Conservation (phyloP, 306 rosid species). For the Leucaena leucocephala region DNA sequence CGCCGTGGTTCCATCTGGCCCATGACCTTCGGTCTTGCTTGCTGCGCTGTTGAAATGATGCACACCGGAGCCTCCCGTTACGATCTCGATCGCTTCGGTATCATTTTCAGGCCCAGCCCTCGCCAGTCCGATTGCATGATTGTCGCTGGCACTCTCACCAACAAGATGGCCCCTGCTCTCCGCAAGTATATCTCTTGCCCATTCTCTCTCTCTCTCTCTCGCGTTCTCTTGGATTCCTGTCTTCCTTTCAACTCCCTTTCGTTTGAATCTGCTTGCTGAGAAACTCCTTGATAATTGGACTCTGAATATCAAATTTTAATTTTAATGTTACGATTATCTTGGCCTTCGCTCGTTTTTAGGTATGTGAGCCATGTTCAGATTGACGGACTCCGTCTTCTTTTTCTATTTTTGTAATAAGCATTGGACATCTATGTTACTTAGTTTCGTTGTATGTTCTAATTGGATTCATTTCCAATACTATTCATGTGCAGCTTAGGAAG, state of each 20-base stretch:
- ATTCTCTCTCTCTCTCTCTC: neutral
- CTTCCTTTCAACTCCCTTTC: neutral
- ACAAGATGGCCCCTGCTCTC: slow-evolving; percentile 99
- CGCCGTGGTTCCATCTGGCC: slow-evolving; percentile 82
- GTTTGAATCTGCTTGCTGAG: neutral
- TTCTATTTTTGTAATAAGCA: neutral
- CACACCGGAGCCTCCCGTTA: slow-evolving; percentile 96
- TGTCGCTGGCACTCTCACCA: slow-evolving; percentile 97
- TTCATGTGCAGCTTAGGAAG: neutral
- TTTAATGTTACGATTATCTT: neutral
- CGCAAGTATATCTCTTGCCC: slow-evolving; percentile 62
- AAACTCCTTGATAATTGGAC: neutral
- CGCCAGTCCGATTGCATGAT: slow-evolving; percentile 96
- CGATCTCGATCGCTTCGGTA: slow-evolving; percentile 91
- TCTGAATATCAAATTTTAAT: neutral
- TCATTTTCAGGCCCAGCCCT: slow-evolving; percentile 96
- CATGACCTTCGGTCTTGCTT: slow-evolving; percentile 90
- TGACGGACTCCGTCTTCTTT: neutral
- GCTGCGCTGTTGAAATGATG: slow-evolving; percentile 99
- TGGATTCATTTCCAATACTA: neutral
- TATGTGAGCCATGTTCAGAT: neutral
- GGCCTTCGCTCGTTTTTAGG: neutral
- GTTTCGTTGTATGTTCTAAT: neutral
- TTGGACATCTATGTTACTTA: neutral
- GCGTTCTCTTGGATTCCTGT: neutral